Base-by-base conservation (phyloP, 805 yeast genomes). In the Saturnispora kantuleensis region DNA sequence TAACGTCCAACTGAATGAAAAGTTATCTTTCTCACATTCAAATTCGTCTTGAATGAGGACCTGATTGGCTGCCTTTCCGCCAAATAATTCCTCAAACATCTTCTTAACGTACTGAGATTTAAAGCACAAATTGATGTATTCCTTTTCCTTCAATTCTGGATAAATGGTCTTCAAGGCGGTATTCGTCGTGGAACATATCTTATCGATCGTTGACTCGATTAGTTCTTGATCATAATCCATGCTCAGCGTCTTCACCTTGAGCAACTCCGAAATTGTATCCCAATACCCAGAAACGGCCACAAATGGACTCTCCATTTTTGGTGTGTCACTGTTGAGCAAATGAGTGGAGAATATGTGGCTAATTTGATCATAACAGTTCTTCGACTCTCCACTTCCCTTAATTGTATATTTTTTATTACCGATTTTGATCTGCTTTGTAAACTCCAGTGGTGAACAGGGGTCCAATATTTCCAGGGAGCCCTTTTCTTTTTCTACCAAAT, bases 1-100 rank as follows among this genome's bases (percentile, higher is more conserved):
- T 28, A 93, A 60, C 0, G 97, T 93, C 98, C 98, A 93, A 0
- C 96, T 79, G 33, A 90, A 69, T 51, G 88, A 97, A 2, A 76
- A 73, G 1, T 93, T 96, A 47, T 84, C 30, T 32, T 90, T 74
- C 26, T 79, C 73, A 45, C 80, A 80, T 28, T 71, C 26, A 21
- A 21, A 21, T 5, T 21, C 26, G 26, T 21, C 26, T 21, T 21
- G 26, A 21, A 21, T 21, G 26, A 21, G 26, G 26, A 21, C 8
- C 26, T 6, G 6, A 21, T 21, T 21, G 26, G 5, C 26, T 13
- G 55, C 38, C 17, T 68, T 65, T 0, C 18, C 15, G 12, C 73
- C 76, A 41, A 77, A 57, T 11, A 80, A 77, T 53, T 79, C 74
- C 1, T 82, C 82, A 13, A 78, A 60, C 16, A 81, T 67, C 50